Conservation (phyloP, 306 rosid species). For the Castanospermum australe region DNA sequence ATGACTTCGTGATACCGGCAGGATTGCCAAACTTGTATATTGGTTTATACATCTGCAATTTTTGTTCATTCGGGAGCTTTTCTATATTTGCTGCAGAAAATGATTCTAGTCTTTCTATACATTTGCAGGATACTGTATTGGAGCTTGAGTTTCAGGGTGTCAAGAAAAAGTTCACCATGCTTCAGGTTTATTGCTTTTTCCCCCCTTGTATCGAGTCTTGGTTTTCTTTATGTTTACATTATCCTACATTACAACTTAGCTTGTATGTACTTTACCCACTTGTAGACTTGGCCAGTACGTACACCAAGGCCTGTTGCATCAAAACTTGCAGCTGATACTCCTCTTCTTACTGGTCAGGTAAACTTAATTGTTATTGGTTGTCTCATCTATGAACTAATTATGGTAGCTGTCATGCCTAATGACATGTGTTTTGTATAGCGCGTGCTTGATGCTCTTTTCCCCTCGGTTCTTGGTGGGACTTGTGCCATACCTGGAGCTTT, state of each 20-base stretch:
- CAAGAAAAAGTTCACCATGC: constrained; percentile 71
- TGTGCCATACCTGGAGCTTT: constrained; percentile 89
- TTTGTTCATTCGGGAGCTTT: background rate
- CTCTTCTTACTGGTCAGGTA: constrained; percentile 86
- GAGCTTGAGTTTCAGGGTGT: constrained; percentile 88
- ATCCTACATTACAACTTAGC: background rate
- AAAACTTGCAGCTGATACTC: constrained; percentile 84
- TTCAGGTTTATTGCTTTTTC: constrained; percentile 51
- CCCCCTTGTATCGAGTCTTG: background rate
- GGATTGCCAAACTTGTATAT: background rate
- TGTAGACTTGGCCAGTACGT: constrained; percentile 79
- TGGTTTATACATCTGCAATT: background rate
- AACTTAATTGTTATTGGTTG: background rate
- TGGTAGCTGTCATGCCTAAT: constrained; percentile 10
- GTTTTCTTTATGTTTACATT: background rate
- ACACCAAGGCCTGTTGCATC: constrained; percentile 81
- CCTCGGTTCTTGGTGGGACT: constrained; percentile 86
- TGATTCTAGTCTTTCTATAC: background rate
- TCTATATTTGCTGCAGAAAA: background rate
- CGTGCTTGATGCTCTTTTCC: constrained; percentile 85
- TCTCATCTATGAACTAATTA: background rate
- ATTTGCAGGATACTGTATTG: constrained; percentile 66
- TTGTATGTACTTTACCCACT: constrained; percentile 14
- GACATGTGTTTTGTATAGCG: constrained; percentile 45
- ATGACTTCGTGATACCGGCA: background rate